Evolutionary conservation across 1,139 yeast species (phyloP), one percentile per base, ranked within the genome.

Genomic region (Yamadazyma buinensis): DNA sequence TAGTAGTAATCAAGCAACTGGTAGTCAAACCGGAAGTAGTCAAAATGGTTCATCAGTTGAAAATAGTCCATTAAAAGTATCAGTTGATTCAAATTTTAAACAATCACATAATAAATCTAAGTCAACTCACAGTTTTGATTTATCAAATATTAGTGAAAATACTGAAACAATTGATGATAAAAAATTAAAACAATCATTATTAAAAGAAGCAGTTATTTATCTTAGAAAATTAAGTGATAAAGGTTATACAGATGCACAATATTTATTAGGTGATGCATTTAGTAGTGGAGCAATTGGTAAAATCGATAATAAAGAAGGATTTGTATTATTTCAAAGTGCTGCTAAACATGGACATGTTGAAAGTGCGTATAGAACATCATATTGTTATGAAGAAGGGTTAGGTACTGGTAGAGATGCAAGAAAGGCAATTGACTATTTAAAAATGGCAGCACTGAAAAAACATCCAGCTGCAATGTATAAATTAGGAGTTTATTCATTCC

Each of bases 401-500:
- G 98, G 98, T 5, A 84, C 94, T 6, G 80, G 88, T 13, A 75
- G 95, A 49, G 97, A 92, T 57, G 80, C 95, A 1, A 73, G 95
- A 38, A 82, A 87, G 50, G 92, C 95, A 1, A 64, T 87, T 10
- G 95, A 86, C 46, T 88, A 82, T 56, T 64, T 87, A 42, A 83
- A 85, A 52, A 82, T 82, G 57, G 95, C 97, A 0, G 95, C 97
- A 0, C 74, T 90, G 20, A 83, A 84, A 52, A 86, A 86, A 52
- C 98, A 92, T 55, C 88, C 97, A 0, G 92, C 95, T 11, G 96
- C 97, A 5, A 87, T 90, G 95, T 84, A 84, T 61, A 84, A 90
- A 52, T 68, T 88, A 43, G 97, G 97, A 6, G 70, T 86, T 32
- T 88, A 90, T 44, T 83, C 88, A 26, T 92, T 84, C 55, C 77